Evolutionary conservation across 169 alveolate genomes (phyloP).

Genomic region (Theileria annulata): DNA sequence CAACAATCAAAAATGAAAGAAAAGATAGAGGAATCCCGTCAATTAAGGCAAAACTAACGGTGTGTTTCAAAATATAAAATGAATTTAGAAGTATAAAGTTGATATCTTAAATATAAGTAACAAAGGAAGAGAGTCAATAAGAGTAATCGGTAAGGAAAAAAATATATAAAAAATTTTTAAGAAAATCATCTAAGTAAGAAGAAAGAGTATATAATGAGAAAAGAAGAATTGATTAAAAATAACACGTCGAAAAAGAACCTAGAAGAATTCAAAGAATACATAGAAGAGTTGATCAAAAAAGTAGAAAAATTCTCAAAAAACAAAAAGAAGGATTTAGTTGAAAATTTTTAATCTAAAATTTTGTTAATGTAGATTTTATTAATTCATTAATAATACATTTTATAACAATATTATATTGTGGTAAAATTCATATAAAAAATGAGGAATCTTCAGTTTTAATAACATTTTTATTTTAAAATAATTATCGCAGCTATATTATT

Average conservation of each 20-base stretch:
- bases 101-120: conserved; percentile 32
- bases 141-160: conserved; percentile 22
- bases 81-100: conserved; percentile 40
- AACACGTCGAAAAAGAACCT: conserved; percentile 34
- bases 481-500: neutral
- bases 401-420: neutral
- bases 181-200: conserved; percentile 8
- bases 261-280: conserved; percentile 42
- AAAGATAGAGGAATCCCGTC: conserved; percentile 23
- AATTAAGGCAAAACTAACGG: conserved; percentile 47
- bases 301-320: conserved; percentile 46
- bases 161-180: neutral
- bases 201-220: conserved; percentile 29
- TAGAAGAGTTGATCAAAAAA: conserved; percentile 31
- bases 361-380: neutral
- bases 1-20: conserved; percentile 13
- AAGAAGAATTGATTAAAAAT: conserved; percentile 32
- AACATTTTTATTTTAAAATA: neutral
- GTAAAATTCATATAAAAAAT: neutral
- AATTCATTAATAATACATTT: conserved; percentile 1
- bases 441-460: neutral
- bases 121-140: conserved; percentile 32
- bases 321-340: neutral
- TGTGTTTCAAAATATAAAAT: neutral
- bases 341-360: neutral